Conservation (phyloP, 192 early-diverging fungal species). For the Dimargaris xerosporica region DNA sequence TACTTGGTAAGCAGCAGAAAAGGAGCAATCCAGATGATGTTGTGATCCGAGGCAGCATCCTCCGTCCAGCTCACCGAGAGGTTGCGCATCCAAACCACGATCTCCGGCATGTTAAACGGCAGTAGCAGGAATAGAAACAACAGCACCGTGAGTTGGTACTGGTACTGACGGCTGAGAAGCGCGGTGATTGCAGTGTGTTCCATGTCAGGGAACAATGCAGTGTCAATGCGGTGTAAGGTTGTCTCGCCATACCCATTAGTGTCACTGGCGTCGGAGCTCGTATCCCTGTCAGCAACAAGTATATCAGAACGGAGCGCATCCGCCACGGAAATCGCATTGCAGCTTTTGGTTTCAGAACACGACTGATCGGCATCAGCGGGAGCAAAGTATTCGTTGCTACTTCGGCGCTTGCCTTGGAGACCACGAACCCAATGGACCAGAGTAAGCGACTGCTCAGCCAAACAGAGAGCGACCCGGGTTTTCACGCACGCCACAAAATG, state of each 20-base stretch:
- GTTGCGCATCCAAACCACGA: conserved; percentile 70
- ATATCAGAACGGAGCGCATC: no score
- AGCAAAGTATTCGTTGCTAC: conserved; percentile 15
- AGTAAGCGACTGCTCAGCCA: not conserved
- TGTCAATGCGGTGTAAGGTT: no score
- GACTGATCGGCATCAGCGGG: no score
- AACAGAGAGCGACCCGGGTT: conserved; percentile 18
- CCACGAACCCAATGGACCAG: conserved; percentile 8
- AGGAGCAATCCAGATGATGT: conserved; percentile 18
- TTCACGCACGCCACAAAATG: conserved; percentile 34
- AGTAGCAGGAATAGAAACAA: conserved; percentile 52
- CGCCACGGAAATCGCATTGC: no score
- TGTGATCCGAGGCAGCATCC: conserved; percentile 64
- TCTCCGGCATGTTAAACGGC: conserved; percentile 57
- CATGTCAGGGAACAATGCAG: no score
- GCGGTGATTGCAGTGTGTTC: no score
- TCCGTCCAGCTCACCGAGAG: conserved; percentile 66
- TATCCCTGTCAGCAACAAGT: no score
- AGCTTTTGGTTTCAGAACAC: no score
- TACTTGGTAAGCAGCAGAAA: conserved; percentile 25
- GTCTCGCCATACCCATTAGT: no score
- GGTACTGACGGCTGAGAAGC: conserved; percentile 20
- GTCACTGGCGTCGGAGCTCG: no score
- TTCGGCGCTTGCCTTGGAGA: conserved; percentile 10
- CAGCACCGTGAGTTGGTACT: conserved; percentile 52